These are phyloP conservation scores for Ceratopteris richardii DNA, from an alignment of 75 land plant species.

Conservation along the genomic window DNA sequence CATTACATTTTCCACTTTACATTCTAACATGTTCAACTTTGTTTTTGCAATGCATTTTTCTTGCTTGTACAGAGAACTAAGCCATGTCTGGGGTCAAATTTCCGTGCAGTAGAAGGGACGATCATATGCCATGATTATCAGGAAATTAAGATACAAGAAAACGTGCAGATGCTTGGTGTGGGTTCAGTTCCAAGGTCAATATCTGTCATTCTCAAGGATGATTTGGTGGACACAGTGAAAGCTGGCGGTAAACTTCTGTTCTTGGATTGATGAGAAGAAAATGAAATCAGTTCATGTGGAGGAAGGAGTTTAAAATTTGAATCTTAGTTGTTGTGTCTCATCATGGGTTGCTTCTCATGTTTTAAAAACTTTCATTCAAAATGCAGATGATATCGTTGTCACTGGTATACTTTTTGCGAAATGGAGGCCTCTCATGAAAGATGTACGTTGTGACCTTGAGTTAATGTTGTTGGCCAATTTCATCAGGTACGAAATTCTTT, in stretches of 20 bases:
- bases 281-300: too few relatives aligned
- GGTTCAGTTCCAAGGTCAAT: constrained; percentile 97
- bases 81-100: constrained; percentile 57
- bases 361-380: constrained; percentile 1
- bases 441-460: constrained; percentile 80
- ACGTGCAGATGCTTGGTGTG: constrained; percentile 70
- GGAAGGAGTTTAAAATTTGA: too few relatives aligned
- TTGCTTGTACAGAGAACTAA: constrained; percentile 38
- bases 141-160: constrained; percentile 95
- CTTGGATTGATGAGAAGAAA: neutral
- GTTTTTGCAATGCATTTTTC: neutral
- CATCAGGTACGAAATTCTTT: too few relatives aligned
- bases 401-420: constrained; percentile 62
- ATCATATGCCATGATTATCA: constrained; percentile 88
- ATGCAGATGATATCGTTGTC: constrained; percentile 63
- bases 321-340: too few relatives aligned
- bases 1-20: too few relatives aligned
- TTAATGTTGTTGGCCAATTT: constrained; percentile 51
- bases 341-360: neutral
- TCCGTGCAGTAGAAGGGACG: constrained; percentile 46
- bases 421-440: constrained; percentile 52
- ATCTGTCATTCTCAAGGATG: constrained; percentile 68
- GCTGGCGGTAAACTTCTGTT: constrained; percentile 74
- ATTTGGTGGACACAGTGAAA: constrained; percentile 87
- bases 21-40: too few relatives aligned